A percentile compares a stretch with the other conserved stretches of the same genome.
These are phyloP conservation scores for Cladosporium phlei DNA, from an alignment of 2,329 filamentous ascomycete species.

Conservation along the genomic window DNA sequence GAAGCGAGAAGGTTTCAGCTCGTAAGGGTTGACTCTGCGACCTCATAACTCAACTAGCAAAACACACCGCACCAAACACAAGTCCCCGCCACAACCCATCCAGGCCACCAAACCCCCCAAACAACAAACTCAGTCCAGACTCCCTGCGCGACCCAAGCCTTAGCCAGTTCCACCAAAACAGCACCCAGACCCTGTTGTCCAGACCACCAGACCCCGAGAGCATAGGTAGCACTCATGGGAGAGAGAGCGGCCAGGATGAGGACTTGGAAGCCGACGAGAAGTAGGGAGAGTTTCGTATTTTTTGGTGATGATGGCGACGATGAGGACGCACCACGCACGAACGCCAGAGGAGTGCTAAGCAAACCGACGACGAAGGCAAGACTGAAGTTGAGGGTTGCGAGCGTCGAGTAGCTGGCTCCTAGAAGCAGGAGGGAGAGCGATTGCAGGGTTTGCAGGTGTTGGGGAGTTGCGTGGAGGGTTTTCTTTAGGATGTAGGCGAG, in stretches of 20 bases:
- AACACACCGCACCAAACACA: conserved; percentile 22
- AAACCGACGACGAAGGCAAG: conserved; percentile 81
- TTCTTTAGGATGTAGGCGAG: conserved; percentile 18
- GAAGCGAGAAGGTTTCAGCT: too few relatives aligned
- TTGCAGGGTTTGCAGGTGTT: conserved; percentile 75
- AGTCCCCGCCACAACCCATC: conserved; percentile 27
- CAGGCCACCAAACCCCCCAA: conserved; percentile 32
- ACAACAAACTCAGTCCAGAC: conserved; percentile 30
- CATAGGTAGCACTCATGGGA: conserved; percentile 8
- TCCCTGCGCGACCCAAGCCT: conserved; percentile 30
- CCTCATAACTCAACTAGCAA: not conserved
- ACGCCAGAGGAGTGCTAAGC: conserved; percentile 72
- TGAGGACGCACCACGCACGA: too few relatives aligned
- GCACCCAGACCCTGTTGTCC: conserved; percentile 16
- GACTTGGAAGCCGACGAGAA: not conserved
- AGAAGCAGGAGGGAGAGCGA: conserved; percentile 89
- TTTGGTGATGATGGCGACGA: too few relatives aligned
- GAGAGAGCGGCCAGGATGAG: conserved; percentile 12
- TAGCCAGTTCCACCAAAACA: conserved; percentile 28
- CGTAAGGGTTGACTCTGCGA: too few relatives aligned
- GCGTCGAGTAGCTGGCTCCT: conserved; percentile 83
- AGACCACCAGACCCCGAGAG: not conserved
- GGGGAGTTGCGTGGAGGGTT: conserved; percentile 31
- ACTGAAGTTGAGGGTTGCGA: conserved; percentile 94
- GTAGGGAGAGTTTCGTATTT: conserved; percentile 15